These are phyloP conservation scores for Protomyces macrosporus DNA, from an alignment of 1,139 yeast species.

Conservation along the genomic window DNA sequence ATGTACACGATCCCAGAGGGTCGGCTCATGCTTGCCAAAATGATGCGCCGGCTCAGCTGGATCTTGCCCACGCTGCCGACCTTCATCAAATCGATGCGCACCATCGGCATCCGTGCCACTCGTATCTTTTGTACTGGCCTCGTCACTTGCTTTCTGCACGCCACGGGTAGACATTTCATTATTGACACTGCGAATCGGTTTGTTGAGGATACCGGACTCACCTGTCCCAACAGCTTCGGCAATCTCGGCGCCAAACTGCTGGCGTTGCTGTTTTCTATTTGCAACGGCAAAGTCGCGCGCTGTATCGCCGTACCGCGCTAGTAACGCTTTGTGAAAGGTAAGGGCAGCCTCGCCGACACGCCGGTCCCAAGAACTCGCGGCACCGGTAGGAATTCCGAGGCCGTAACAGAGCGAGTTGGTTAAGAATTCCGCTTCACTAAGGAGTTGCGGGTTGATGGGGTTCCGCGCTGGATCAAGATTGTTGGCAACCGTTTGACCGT, in stretches of 20 bases:
- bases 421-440: background rate
- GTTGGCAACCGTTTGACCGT: constrained; percentile 3
- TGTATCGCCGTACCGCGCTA: background rate
- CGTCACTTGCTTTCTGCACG: constrained; percentile 4
- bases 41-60: constrained; percentile 22
- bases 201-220: background rate
- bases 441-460: constrained; percentile 12
- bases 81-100: background rate
- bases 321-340: constrained; percentile 8
- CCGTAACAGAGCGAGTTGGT: constrained; percentile 16
- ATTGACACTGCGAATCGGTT: constrained; percentile 2
- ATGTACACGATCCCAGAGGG: constrained; percentile 11
- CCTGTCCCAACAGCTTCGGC: background rate
- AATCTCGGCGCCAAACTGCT: background rate
- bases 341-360: background rate
- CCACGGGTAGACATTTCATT: constrained; percentile 2
- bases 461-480: constrained; percentile 19
- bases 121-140: background rate
- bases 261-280: background rate
- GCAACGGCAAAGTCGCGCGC: background rate
- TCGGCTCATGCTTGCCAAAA: constrained; percentile 12
- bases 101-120: background rate
- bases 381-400: constrained; percentile 17
- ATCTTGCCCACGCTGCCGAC: constrained; percentile 18
- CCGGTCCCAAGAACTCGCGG: constrained; percentile 21